Evolutionary conservation across 2,329 filamentous ascomycete genomes (phyloP), one percentile per base, ranked within the genome.

Genomic region (Arthrobotrys pseudoclavata): DNA sequence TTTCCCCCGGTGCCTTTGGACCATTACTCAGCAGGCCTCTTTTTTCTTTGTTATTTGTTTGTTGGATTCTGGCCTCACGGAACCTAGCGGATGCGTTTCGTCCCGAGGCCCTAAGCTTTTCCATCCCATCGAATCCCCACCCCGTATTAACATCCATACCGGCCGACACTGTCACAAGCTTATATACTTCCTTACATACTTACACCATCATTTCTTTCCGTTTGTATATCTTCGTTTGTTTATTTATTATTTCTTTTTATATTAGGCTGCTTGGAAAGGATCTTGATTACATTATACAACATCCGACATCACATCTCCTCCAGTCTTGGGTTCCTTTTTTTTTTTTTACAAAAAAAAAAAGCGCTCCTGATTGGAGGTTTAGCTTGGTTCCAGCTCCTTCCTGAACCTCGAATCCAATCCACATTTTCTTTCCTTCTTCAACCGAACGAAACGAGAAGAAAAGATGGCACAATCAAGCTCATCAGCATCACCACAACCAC

Each of bases 1-100:
- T 40, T 37, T 37, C 29, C 29, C 29, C 29, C n/a, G n/a, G n/a
- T 37, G 6, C 10, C 34, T 37, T n/a, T 15, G 13, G 4, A 3
- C 29, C 15, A 40, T 40, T 40, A 40, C 37, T 40, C 37, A 40
- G 37, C 37, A 40, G 37, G 10, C 12, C 37, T n/a, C 12, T 40
- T n/a, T 40, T 40, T 12, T 15, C 15, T 15, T 13, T 40, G 10
- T 5, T 15, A 2, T 15, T 40, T 12, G 2, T 1, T 40, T 13
- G 1, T 40, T 5, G 13, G 10, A 1, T 13, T 2, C 15, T 45
- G 42, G 42, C 37, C 71, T 31, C 48, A 37, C 72, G 72, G 72
- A 76, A 76, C 24, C 42, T 60, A 70, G 40, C 72, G 72, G 72
- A 76, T 76, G 29, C 53, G 55, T 62, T 64, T 52, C 70, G 45